A percentile compares a stretch with the other conserved stretches of the same genome.
Evolutionary conservation across 306 rosid genomes (phyloP).

Genomic region (Inga oerstediana): DNA sequence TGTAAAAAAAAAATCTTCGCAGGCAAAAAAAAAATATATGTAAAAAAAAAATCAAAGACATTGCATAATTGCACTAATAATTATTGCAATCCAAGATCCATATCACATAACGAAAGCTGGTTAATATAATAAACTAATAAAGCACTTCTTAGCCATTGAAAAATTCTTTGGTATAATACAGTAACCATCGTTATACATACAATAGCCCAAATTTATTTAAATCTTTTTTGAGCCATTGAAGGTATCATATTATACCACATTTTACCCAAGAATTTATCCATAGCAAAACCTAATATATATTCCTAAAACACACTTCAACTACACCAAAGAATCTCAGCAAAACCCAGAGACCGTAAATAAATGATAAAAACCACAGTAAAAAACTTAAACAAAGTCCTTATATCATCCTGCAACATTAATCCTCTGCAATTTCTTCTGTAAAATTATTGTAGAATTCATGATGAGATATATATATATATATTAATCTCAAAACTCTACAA

Average conservation of each 20-base stretch:
- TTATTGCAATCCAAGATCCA: not conserved
- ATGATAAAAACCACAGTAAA: not conserved
- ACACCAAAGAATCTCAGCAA: not conserved
- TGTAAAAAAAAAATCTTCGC: no score
- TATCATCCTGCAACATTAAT: not conserved
- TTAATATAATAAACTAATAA: not conserved
- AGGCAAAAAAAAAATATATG: no score
- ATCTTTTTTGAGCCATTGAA: not conserved
- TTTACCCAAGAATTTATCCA: constrained; percentile 2
- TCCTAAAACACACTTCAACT: not conserved
- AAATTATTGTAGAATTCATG: not conserved
- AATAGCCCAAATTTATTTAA: not conserved
- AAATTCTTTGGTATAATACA: not conserved
- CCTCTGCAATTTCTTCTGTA: not conserved
- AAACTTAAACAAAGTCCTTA: not conserved
- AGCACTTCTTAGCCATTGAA: not conserved
- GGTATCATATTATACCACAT: not conserved
- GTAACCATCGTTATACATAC: not conserved
- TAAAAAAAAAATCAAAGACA: not conserved
- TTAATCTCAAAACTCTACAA: not conserved
- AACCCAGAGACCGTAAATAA: not conserved
- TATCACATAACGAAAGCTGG: not conserved
- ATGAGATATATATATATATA: not conserved
- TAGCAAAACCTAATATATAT: not conserved
- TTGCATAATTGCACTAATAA: not conserved